A percentile compares a stretch with the other conserved stretches of the same genome.
phyloP scores from a whole-genome alignment of 2,329 filamentous ascomycete species.

The Helminthosporium solani region DNA sequence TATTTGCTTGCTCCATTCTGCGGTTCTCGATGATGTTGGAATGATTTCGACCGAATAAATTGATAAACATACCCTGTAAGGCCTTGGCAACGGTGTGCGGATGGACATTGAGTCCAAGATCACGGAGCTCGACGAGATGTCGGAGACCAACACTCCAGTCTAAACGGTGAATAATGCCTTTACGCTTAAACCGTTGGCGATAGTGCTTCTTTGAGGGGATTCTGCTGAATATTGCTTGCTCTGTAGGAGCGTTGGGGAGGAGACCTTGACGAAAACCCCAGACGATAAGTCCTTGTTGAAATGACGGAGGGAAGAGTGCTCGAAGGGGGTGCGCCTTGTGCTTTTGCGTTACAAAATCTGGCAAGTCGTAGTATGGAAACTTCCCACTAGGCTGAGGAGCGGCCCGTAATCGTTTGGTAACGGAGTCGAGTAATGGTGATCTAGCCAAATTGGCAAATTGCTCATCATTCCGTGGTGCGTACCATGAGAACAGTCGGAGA shows the following conservation, averaged over 20 bases:
- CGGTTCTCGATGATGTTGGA: conserved; percentile 26
- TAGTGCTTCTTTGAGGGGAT: conserved; percentile 26
- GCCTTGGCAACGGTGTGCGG: conserved; percentile 26
- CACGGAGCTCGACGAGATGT: conserved; percentile 29
- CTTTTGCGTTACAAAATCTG: conserved; percentile 1
- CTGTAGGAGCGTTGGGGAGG: conserved; percentile 22
- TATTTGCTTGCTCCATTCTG: conserved; percentile 25
- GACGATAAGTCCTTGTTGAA: conserved; percentile 33
- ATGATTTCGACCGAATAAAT: conserved; percentile 30
- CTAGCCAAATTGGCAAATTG: conserved; percentile 23
- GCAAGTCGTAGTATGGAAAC: not conserved
- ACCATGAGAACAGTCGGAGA: conserved; percentile 52
- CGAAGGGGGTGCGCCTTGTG: conserved; percentile 26
- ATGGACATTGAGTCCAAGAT: conserved; percentile 29
- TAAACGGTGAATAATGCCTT: conserved; percentile 16
- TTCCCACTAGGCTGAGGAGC: conserved; percentile 17
- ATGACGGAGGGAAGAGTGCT: conserved; percentile 22
- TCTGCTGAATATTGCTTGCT: conserved; percentile 24
- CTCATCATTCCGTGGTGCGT: conserved; percentile 25
- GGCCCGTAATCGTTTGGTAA: conserved; percentile 18
- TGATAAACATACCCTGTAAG: conserved; percentile 28
- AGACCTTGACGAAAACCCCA: conserved; percentile 39
- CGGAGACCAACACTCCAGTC: conserved; percentile 33
- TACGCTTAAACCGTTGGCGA: conserved; percentile 20
- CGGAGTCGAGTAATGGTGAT: conserved; percentile 23